These are phyloP conservation scores for Agaricus blazei DNA, from an alignment of 768 basidiomycete genomes.

Conservation along the genomic window DNA sequence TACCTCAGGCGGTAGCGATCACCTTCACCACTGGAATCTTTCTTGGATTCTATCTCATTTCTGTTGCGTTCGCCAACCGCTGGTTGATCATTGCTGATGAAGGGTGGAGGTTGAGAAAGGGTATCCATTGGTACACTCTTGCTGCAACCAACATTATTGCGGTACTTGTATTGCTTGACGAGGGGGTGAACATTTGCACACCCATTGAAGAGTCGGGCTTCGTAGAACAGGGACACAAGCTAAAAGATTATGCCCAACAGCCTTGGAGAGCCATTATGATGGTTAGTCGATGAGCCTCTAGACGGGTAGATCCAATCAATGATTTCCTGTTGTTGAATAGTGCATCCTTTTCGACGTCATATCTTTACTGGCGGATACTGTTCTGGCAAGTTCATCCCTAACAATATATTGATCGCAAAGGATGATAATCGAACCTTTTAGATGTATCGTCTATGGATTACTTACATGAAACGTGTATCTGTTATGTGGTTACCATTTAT, in stretches of 20 bases:
- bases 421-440: not conserved
- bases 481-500: slow-evolving; percentile 4
- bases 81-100: slow-evolving; percentile 6
- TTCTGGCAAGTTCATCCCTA: not conserved
- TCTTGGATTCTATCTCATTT: not conserved
- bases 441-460: not conserved
- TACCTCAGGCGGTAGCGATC: not conserved
- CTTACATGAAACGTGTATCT: not conserved
- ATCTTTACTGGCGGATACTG: not conserved
- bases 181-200: not conserved
- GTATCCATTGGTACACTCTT: not conserved
- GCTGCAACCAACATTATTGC: not conserved
- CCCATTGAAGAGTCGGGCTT: not conserved
- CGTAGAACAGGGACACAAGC: not conserved
- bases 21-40: not conserved
- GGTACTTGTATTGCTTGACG: not conserved
- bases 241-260: too few species aligned
- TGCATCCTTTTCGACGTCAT: not conserved
- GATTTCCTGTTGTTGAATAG: not conserved
- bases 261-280: too few species aligned
- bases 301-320: not conserved
- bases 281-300: too few species aligned
- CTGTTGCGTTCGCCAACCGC: not conserved
- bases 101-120: slow-evolving; percentile 3
- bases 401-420: not conserved